phyloP scores from a whole-genome alignment of 441 rosid species.

The Pelargonium australe region DNA sequence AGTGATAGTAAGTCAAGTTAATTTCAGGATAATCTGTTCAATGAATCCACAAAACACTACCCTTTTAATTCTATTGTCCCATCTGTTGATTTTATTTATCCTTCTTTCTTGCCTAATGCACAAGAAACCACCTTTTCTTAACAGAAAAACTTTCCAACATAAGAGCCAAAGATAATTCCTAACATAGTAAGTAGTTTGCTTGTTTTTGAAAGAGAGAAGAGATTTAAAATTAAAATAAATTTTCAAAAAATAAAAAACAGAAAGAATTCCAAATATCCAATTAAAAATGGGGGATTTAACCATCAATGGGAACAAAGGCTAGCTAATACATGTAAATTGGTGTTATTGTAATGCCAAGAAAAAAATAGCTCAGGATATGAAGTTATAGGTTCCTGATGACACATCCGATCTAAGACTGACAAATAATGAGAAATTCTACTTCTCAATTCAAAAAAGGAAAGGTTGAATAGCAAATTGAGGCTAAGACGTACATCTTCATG shows the following conservation, averaged over 20 bases:
- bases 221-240: neutral
- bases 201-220: neutral
- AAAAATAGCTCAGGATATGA: no score
- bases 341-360: no score
- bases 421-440: neutral
- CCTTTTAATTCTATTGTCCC: neutral
- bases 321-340: no score
- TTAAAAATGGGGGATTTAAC: no score
- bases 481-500: constrained; percentile 75
- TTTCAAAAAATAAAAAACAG: no score
- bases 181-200: neutral
- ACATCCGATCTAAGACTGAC: neutral
- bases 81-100: neutral
- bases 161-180: neutral
- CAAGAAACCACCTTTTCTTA: neutral
- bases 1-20: neutral
- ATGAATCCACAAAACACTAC: neutral
- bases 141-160: neutral
- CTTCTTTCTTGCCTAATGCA: neutral
- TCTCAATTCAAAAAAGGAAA: neutral
- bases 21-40: neutral
- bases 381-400: neutral
- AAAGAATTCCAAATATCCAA: no score
- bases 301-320: no score
- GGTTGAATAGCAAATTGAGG: neutral